Evolutionary conservation across 176 grass and related monocot species (phyloP), one percentile per base, ranked within the genome.

Genomic region (Alloteropsis semialata): DNA sequence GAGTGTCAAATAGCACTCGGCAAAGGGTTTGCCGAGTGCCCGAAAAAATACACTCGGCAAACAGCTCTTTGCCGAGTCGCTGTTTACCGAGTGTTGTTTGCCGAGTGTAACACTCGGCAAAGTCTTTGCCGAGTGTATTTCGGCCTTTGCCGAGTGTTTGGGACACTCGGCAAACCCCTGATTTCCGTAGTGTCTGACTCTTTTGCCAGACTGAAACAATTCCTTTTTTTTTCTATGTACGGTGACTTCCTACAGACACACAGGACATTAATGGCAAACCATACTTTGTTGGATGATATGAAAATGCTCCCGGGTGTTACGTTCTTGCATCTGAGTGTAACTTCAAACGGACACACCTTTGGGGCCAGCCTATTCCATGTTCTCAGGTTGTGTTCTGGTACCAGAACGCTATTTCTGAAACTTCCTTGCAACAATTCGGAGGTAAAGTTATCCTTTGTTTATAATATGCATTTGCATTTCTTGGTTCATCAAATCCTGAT

Each of bases 221-320:
- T 48, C 53, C 22, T n/a, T n/a, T n/a, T 9, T 24, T 1, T 56
- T 56, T 24, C 19, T 83, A 6, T 82, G 56, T 22, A n/a, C n/a
- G n/a, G n/a, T 27, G 56, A 29, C 43, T 48, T 74, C 29, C 10
- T 50, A 33, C 25, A 33, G 39, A 42, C 49, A 50, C 34, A 38
- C 81, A 83, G 81, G 81, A 50, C 10, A 73, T 83, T 63, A 16
- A 28, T 36, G 28, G 51, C 56, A 1, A 39, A 5, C 43, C 10
- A 51, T 64, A 74, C 69, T n/a, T 64, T 74, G 43, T 34, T 74
- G 69, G 57, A 64, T 24, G 71, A 53, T 34, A 84, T 84, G 59
- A 65, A 46, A 75, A 42, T 38, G 45, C 81, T 84, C 46, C 81
- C 82, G n/a, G 34, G 27, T 19, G 15, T 84, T 43, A 22, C 8